Conservation (phyloP, 176 grass and related monocot genomes). For the Musa itinerans region DNA sequence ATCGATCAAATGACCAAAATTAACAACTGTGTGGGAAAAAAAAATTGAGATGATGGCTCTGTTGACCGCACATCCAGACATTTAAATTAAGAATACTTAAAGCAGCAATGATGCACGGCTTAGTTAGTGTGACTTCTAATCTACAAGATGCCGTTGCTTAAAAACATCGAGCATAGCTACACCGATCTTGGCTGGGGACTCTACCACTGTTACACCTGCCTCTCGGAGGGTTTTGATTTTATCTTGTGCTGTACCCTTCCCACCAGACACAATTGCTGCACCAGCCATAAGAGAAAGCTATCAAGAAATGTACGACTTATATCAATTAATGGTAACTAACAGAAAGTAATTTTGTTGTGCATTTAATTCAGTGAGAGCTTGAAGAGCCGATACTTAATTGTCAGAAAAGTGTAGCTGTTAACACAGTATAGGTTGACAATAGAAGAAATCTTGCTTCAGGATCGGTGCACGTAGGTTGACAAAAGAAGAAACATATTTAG, state of each 20-base stretch:
- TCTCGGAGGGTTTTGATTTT: conserved; percentile 89
- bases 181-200: conserved; percentile 91
- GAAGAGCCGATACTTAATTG: no score
- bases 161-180: conserved; percentile 69
- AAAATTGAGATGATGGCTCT: neutral
- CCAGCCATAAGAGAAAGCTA: neutral
- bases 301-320: neutral
- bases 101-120: neutral
- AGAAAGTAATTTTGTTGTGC: neutral
- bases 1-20: no score
- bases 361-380: neutral
- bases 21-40: no score
- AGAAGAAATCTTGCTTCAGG: no score
- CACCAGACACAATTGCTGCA: conserved; percentile 88
- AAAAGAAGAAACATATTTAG: no score
- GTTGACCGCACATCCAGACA: neutral
- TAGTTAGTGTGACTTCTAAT: conserved; percentile 26
- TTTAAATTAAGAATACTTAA: neutral
- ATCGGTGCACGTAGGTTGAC: no score
- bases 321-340: neutral
- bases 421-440: no score
- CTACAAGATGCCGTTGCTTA: conserved; percentile 71
- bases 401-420: neutral
- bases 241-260: conserved; percentile 94
- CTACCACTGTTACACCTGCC: conserved; percentile 70